Evolutionary conservation across 768 basidiomycete genomes (phyloP).

Genomic region (Hypsizygus marmoreus): DNA sequence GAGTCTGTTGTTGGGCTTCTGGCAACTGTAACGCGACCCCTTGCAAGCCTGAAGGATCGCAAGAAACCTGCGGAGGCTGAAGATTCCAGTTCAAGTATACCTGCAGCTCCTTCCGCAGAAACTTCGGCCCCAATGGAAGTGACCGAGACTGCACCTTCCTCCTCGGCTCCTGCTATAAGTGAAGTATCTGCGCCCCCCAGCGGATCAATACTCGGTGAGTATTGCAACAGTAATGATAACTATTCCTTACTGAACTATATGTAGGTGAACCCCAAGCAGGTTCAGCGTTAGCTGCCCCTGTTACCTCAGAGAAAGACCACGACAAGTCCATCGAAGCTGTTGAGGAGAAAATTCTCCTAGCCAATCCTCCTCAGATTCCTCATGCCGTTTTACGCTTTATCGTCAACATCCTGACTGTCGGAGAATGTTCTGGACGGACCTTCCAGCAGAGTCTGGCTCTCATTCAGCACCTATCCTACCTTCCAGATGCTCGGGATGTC

Average conservation of each 20-base stretch:
- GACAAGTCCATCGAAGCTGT: slow-evolving; percentile 34
- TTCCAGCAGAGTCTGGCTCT: slow-evolving; percentile 92
- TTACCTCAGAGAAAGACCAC: slow-evolving; percentile 18
- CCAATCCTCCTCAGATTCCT: slow-evolving; percentile 83
- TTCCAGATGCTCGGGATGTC: slow-evolving; percentile 86
- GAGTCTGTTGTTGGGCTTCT: slow-evolving; percentile 90
- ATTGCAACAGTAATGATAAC: too few species aligned
- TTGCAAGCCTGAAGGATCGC: slow-evolving; percentile 63
- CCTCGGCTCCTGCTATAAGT: too few species aligned
- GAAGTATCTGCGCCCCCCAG: too few species aligned
- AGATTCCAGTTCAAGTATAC: slow-evolving; percentile 16
- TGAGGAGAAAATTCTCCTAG: slow-evolving; percentile 56
- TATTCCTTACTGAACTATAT: too few species aligned
- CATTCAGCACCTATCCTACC: slow-evolving; percentile 89
- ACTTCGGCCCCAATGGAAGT: slow-evolving; percentile 9
- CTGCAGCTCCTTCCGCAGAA: neutral
- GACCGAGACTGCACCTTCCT: slow-evolving; percentile 4
- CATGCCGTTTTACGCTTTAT: slow-evolving; percentile 84
- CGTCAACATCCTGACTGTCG: slow-evolving; percentile 95
- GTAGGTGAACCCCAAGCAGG: slow-evolving; percentile 14
- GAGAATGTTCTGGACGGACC: slow-evolving; percentile 95
- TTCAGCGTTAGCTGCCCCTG: slow-evolving; percentile 3
- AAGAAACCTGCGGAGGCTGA: slow-evolving; percentile 30
- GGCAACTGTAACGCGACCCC: slow-evolving; percentile 84
- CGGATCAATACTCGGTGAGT: too few species aligned